Base-by-base conservation (phyloP, 345 rosid species). In the Brassica carinata region DNA sequence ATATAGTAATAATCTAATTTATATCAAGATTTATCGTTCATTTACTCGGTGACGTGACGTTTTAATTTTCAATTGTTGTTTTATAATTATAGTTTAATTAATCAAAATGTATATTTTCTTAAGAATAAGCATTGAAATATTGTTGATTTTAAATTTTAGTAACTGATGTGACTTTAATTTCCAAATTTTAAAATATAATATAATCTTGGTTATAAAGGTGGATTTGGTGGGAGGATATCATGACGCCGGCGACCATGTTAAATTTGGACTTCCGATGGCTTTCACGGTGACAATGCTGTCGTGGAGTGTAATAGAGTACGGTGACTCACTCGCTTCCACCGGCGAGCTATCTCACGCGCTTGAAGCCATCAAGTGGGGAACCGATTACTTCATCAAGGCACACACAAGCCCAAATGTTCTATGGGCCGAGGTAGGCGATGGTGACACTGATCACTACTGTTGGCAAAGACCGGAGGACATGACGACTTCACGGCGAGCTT, bases 381-480 rank as follows among this genome's bases (percentile, higher is more conserved):
- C 99, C 0, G 98, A 95, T 80, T 95, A 90, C 67, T 95, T 95
- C 89, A 85, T 93, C 64, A 95, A 95, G 77, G 93, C 98, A 2
- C 99, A 95, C 75, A 91, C 94, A n/a, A 82, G 85, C 72, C 97
- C 94, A 26, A 86, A 90, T 85, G 93, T 91, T 27, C 65, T 95
- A 5, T 95, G 99, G 98, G 94, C 90, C 18, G 96, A 95, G 87
- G 98, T 88, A 57, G 99, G 98, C 31, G 98, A 95, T 65, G 99
- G 99, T 7, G 89, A 91, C 76, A 93, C 97, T 13, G 99, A 95
- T 40, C 99, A 95, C 68, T 93, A 95, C 80, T 95, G 99, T 65
- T 95, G 99, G 99, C 99, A 95, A 67, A 88, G 98, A 59, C 97
- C 98, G 65, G 98, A 95, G 85, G 99, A 95, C 84, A 95, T 93